phyloP scores from a whole-genome alignment of 495 filamentous ascomycete genomes.

The Talaromyces wortmannii region DNA sequence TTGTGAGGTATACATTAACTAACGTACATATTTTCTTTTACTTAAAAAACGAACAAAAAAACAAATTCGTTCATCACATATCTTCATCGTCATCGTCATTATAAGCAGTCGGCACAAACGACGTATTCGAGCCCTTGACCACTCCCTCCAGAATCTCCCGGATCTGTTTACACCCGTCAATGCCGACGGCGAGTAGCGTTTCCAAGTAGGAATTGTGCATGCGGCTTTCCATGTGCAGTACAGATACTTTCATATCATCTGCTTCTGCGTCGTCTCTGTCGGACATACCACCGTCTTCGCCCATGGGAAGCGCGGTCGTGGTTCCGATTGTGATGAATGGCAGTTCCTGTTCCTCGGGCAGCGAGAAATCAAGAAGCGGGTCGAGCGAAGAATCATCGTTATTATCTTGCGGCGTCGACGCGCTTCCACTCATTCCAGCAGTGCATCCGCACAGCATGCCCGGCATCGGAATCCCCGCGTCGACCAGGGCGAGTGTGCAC shows the following conservation, averaged over 20 bases:
- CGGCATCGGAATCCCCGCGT: slow-evolving; percentile 91
- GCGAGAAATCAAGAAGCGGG: slow-evolving; percentile 82
- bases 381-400: slow-evolving; percentile 60
- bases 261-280: slow-evolving; percentile 9
- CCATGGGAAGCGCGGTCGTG: slow-evolving; percentile 45
- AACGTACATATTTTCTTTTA: neutral
- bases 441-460: slow-evolving; percentile 88
- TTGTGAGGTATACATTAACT: no score
- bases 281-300: neutral
- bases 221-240: slow-evolving; percentile 77
- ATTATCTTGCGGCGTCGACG: slow-evolving; percentile 44
- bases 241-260: slow-evolving; percentile 62
- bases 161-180: slow-evolving; percentile 87
- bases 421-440: slow-evolving; percentile 65
- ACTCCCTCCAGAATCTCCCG: slow-evolving; percentile 64
- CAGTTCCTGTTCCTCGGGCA: slow-evolving; percentile 81
- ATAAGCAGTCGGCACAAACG: neutral
- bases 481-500: slow-evolving; percentile 83
- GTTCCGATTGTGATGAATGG: slow-evolving; percentile 84
- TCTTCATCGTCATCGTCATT: slow-evolving; percentile 10
- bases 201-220: slow-evolving; percentile 68
- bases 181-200: slow-evolving; percentile 83
- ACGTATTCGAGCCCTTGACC: slow-evolving; percentile 29
- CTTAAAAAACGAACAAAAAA: neutral
- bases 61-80: slow-evolving; percentile 1